Percentiles rank a stretch among this genome's conserved stretches.
Evolutionary conservation across 257 asterid species (phyloP).

Genomic region (Osmanthus fragrans): DNA sequence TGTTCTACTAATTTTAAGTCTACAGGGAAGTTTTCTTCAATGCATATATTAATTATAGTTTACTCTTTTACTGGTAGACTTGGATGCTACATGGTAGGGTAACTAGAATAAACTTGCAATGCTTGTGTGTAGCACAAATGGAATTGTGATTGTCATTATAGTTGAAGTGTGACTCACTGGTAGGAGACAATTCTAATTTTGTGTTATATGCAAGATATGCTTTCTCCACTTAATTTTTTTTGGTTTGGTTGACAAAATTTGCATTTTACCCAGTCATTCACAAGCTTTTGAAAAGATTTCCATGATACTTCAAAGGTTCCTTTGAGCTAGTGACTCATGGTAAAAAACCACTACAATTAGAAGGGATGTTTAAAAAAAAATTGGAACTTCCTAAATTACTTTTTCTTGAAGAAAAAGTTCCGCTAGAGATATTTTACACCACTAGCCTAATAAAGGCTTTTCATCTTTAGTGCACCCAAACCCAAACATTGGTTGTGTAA

Average conservation of each 20-base stretch:
- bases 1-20: not conserved
- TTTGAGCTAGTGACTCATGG: too few species aligned
- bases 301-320: not conserved
- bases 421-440: too few species aligned
- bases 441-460: too few species aligned
- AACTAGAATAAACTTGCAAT: not conserved
- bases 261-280: not conserved
- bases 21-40: not conserved
- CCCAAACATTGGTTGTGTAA: too few species aligned
- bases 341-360: too few species aligned
- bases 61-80: not conserved
- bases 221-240: not conserved
- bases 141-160: not conserved
- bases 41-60: not conserved
- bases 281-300: not conserved
- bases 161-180: not conserved
- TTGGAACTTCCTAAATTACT: too few species aligned
- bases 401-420: too few species aligned
- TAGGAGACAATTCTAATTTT: not conserved
- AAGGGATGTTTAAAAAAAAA: too few species aligned
- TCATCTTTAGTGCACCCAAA: too few species aligned
- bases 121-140: not conserved
- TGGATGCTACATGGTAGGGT: not conserved
- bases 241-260: not conserved
- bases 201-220: not conserved